Conservation (phyloP, 345 rosid species). For the Populus alba region DNA sequence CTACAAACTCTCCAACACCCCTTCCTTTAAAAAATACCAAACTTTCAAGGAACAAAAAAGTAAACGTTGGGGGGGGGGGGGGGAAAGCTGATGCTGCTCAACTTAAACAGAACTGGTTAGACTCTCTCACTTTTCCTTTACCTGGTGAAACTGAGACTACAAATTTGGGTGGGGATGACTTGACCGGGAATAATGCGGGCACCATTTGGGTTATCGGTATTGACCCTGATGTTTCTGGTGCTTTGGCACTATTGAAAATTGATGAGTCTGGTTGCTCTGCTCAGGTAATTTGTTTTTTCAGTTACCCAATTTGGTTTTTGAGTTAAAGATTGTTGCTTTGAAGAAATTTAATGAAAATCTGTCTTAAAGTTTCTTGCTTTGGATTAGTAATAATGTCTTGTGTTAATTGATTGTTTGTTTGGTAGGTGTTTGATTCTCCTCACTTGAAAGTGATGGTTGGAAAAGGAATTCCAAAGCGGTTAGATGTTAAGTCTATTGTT, state of each 20-base stretch:
- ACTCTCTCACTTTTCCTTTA: conserved; percentile 51
- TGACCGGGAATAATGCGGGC: conserved; percentile 20
- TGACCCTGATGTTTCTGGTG: conserved; percentile 86
- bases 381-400: background rate
- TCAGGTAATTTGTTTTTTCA: conserved; percentile 36
- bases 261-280: conserved; percentile 51
- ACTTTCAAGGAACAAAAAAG: background rate
- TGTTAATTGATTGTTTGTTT: conserved; percentile 1
- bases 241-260: conserved; percentile 61
- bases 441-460: conserved; percentile 62
- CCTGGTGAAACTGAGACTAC: background rate
- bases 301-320: background rate
- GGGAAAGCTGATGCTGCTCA: background rate
- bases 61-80: conserved; percentile 11
- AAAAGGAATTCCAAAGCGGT: conserved; percentile 63
- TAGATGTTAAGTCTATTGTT: conserved; percentile 75
- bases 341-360: background rate
- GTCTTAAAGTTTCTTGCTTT: background rate
- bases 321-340: background rate
- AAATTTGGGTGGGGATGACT: conserved; percentile 1
- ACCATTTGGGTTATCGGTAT: conserved; percentile 65
- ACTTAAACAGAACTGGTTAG: conserved; percentile 60
- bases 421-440: conserved; percentile 86
- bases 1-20: background rate
- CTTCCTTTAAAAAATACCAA: background rate